phyloP scores from a whole-genome alignment of 208 protist species.

The Trypanosoma rangeli region DNA sequence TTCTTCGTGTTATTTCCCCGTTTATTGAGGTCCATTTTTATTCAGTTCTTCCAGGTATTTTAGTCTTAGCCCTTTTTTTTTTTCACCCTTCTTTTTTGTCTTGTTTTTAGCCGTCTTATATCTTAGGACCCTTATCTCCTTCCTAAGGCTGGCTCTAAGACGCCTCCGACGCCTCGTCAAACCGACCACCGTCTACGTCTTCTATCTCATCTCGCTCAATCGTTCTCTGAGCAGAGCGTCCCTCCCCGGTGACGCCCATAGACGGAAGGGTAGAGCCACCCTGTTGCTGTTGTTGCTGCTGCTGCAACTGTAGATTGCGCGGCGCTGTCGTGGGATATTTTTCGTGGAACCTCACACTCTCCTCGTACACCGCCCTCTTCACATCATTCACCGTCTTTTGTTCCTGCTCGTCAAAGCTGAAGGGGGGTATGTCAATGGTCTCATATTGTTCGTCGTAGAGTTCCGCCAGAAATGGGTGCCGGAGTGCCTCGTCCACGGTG shows the following conservation, averaged over 20 bases:
- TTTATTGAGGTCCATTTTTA: neutral
- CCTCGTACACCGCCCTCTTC: conserved; percentile 83
- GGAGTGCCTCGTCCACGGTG: conserved; percentile 89
- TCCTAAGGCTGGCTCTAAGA: neutral
- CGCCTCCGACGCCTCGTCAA: conserved; percentile 15
- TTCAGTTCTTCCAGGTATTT: neutral
- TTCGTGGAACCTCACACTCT: conserved; percentile 77
- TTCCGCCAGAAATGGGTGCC: conserved; percentile 80
- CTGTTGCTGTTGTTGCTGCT: conserved; percentile 26
- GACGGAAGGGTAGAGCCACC: conserved; percentile 19
- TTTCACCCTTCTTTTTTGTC: neutral
- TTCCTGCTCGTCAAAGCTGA: conserved; percentile 80
- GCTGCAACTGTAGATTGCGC: conserved; percentile 19
- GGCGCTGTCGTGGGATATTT: conserved; percentile 33
- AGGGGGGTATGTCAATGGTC: conserved; percentile 43
- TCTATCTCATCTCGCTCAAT: conserved; percentile 46
- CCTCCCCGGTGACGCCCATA: conserved; percentile 64
- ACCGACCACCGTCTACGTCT: conserved; percentile 7
- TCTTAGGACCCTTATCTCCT: neutral
- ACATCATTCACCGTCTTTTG: conserved; percentile 78
- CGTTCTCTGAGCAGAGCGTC: conserved; percentile 77
- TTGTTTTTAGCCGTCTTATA: neutral
- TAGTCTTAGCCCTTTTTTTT: neutral
- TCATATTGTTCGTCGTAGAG: conserved; percentile 89
- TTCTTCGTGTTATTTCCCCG: neutral